phyloP scores from a whole-genome alignment of 331 rosid genomes.

The Malus hybrid region DNA sequence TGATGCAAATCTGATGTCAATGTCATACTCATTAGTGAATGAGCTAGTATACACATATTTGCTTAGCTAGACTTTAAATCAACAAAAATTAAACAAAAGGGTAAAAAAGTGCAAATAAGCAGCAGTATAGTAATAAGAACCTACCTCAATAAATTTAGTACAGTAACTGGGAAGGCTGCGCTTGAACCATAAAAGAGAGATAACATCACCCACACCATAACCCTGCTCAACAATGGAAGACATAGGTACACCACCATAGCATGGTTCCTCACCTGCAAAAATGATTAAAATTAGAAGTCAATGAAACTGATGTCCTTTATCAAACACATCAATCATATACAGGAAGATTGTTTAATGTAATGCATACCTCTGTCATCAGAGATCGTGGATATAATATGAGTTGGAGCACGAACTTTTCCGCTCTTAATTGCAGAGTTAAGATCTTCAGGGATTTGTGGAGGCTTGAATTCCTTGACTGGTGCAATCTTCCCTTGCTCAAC shows the following conservation, averaged over 20 bases:
- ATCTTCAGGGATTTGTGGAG: slow-evolving; percentile 97
- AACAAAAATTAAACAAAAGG: slow-evolving; percentile 9
- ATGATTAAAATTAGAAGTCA: slow-evolving; percentile 19
- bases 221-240: slow-evolving; percentile 39
- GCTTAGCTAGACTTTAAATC: background rate
- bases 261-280: slow-evolving; percentile 68
- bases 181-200: slow-evolving; percentile 96
- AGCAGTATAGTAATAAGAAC: slow-evolving; percentile 10
- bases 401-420: slow-evolving; percentile 99
- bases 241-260: slow-evolving; percentile 38
- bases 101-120: background rate
- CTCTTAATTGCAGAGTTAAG: slow-evolving; percentile 78
- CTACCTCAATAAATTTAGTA: slow-evolving; percentile 89
- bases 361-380: slow-evolving; percentile 92
- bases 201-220: slow-evolving; percentile 72
- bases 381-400: slow-evolving; percentile 95
- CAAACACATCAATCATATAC: background rate
- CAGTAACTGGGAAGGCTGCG: slow-evolving; percentile 99
- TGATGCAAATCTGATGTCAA: slow-evolving; percentile 73
- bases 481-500: slow-evolving; percentile 61
- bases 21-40: slow-evolving; percentile 16
- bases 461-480: slow-evolving; percentile 75
- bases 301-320: slow-evolving; percentile 8
- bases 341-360: slow-evolving; percentile 4
- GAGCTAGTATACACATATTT: background rate